Conservation (phyloP, 108 stramenopile species). For the Asterionellopsis glacialis region DNA sequence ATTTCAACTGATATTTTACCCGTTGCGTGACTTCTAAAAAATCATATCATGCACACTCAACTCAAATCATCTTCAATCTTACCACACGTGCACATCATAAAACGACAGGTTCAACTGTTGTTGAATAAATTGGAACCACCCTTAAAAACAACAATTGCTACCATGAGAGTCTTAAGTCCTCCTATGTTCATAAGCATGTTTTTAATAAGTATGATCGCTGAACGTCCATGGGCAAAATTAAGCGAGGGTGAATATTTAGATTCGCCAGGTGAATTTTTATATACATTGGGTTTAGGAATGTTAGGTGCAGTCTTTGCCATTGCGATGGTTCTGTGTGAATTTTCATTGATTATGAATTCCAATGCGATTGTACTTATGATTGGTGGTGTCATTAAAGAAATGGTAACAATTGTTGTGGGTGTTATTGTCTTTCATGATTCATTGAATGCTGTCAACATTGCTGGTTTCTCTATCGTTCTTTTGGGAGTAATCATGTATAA, state of each 20-base stretch:
- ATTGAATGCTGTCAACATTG: neutral
- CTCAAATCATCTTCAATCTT: neutral
- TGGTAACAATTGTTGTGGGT: constrained; percentile 82
- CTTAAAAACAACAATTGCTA: constrained; percentile 67
- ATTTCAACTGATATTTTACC: too few relatives aligned
- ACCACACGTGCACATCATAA: too few relatives aligned
- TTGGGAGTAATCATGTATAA: constrained; percentile 78
- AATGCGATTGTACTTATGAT: constrained; percentile 86
- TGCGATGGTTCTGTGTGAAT: constrained; percentile 86
- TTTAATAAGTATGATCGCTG: constrained; percentile 50
- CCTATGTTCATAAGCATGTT: constrained; percentile 78
- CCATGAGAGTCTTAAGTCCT: constrained; percentile 76
- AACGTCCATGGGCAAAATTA: constrained; percentile 62
- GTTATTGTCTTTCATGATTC: constrained; percentile 12
- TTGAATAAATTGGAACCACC: constrained; percentile 78
- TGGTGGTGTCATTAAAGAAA: constrained; percentile 87
- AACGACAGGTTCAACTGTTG: constrained; percentile 65
- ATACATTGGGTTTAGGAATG: constrained; percentile 50
- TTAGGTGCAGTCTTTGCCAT: constrained; percentile 75
- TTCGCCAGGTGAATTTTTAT: constrained; percentile 10
- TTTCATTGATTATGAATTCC: constrained; percentile 78
- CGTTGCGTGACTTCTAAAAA: too few relatives aligned
- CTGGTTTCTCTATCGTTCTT: constrained; percentile 59
- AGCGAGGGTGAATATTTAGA: constrained; percentile 24
- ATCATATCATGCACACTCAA: too few relatives aligned